Percentiles rank a stretch among this genome's conserved stretches.
phyloP scores from a whole-genome alignment of 129 eudicot species.

The Scalesia atractyloides region DNA sequence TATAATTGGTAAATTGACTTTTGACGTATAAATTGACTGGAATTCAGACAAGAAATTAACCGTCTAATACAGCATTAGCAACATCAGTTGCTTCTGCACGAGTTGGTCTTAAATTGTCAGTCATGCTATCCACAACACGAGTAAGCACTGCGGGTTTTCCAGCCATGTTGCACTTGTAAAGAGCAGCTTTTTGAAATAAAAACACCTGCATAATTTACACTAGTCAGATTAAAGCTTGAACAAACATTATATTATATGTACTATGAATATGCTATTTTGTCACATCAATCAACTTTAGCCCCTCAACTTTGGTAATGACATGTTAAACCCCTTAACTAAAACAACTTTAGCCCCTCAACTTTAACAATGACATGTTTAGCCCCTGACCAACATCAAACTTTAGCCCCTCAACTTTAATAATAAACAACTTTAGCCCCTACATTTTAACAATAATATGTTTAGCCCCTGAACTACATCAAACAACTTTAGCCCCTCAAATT shows the following conservation, averaged over 20 bases:
- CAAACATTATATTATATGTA: not conserved
- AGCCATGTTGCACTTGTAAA: slow-evolving; percentile 79
- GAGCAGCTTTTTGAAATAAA: slow-evolving; percentile 69
- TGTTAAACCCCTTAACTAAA: too few relatives aligned
- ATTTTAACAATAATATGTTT: too few relatives aligned
- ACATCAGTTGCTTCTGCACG: slow-evolving; percentile 92
- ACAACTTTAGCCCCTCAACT: too few relatives aligned
- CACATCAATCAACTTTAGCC: too few relatives aligned
- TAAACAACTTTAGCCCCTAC: too few relatives aligned
- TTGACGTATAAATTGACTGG: not conserved
- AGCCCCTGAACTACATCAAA: too few relatives aligned
- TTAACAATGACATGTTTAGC: too few relatives aligned
- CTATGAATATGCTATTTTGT: too few relatives aligned
- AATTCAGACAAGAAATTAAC: slow-evolving; percentile 31
- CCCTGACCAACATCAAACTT: too few relatives aligned
- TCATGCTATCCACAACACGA: slow-evolving; percentile 87
- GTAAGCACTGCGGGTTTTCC: slow-evolving; percentile 79
- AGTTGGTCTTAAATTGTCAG: slow-evolving; percentile 71
- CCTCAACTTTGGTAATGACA: too few relatives aligned
- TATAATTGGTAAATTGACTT: not conserved
- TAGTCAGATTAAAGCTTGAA: slow-evolving; percentile 17
- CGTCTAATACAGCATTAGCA: slow-evolving; percentile 78
- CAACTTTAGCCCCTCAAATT: too few relatives aligned
- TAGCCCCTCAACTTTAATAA: too few relatives aligned
- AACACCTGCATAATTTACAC: slow-evolving; percentile 51